Evolutionary conservation across 306 rosid species (phyloP).

Genomic region (Castanea mollissima): DNA sequence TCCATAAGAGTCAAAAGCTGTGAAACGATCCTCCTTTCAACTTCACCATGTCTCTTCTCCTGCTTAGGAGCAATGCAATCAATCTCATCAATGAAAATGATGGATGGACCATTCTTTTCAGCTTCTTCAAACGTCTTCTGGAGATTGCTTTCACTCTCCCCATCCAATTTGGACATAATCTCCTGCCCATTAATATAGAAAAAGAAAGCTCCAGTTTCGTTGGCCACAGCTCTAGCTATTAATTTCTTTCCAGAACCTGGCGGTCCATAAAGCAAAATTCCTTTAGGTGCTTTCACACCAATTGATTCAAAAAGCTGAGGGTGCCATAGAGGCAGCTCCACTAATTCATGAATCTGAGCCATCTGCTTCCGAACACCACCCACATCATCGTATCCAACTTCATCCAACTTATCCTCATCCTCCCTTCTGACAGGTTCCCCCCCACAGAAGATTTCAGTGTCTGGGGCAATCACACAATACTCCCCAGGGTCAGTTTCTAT

Average conservation of each 20-base stretch:
- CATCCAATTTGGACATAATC: constrained; percentile 68
- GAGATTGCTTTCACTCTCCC: constrained; percentile 74
- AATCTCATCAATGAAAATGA: constrained; percentile 66
- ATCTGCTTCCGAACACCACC: constrained; percentile 73
- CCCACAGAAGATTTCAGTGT: constrained; percentile 61
- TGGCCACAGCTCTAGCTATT: constrained; percentile 65
- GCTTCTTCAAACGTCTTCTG: constrained; percentile 73
- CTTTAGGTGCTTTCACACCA: constrained; percentile 72
- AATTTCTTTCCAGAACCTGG: constrained; percentile 68
- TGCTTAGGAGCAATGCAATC: constrained; percentile 73
- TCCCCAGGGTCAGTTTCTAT: constrained; percentile 64
- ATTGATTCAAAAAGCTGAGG: constrained; percentile 66
- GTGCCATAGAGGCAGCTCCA: constrained; percentile 65
- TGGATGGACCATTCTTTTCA: constrained; percentile 67
- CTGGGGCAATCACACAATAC: constrained; percentile 65
- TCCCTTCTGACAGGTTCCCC: constrained; percentile 69
- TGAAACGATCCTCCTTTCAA: constrained; percentile 66
- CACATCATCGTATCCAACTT: constrained; percentile 68
- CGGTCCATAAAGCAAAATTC: constrained; percentile 68
- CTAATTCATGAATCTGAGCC: constrained; percentile 73
- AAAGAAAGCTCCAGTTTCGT: constrained; percentile 73
- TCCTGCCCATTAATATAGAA: constrained; percentile 64
- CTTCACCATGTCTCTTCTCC: constrained; percentile 69
- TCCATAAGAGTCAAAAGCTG: constrained; percentile 72
- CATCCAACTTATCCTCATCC: constrained; percentile 62